These are phyloP conservation scores for Talaromyces marneffei DNA, from an alignment of 2,329 filamentous ascomycete species.

Conservation along the genomic window DNA sequence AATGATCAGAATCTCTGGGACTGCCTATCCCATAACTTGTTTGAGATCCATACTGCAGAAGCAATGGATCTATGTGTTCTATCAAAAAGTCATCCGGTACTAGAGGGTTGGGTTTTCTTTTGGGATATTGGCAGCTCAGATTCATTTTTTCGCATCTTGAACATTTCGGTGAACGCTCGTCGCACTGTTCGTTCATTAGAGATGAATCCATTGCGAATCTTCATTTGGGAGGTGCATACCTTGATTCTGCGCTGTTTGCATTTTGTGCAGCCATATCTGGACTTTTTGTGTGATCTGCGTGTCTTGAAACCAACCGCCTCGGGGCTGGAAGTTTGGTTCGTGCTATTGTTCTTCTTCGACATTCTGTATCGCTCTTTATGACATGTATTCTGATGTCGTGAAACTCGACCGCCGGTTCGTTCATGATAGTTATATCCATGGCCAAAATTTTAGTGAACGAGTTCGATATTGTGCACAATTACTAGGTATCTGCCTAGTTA, in stretches of 20 bases:
- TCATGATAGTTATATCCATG: background rate
- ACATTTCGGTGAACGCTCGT: slow-evolving; percentile 31
- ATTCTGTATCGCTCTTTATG: background rate
- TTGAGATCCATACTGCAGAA: background rate
- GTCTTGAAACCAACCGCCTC: slow-evolving; percentile 15
- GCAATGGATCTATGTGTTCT: background rate
- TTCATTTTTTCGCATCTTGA: slow-evolving; percentile 29
- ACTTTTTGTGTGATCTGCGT: slow-evolving; percentile 28
- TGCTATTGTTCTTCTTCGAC: background rate
- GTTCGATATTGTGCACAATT: background rate
- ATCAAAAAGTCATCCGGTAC: slow-evolving; percentile 10
- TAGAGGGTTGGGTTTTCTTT: background rate
- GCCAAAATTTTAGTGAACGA: too few relatives aligned
- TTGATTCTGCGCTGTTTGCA: slow-evolving; percentile 35
- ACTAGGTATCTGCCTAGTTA: background rate
- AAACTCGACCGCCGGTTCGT: background rate
- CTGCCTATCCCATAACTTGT: slow-evolving; percentile 7
- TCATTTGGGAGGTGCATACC: slow-evolving; percentile 18
- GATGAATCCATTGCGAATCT: background rate
- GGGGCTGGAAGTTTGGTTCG: background rate
- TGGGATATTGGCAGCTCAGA: slow-evolving; percentile 26
- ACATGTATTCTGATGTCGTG: background rate
- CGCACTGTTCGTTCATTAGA: slow-evolving; percentile 26
- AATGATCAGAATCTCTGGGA: slow-evolving; percentile 5
- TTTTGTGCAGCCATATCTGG: slow-evolving; percentile 29